phyloP scores from a whole-genome alignment of 306 rosid genomes.

The Prunus persica region DNA sequence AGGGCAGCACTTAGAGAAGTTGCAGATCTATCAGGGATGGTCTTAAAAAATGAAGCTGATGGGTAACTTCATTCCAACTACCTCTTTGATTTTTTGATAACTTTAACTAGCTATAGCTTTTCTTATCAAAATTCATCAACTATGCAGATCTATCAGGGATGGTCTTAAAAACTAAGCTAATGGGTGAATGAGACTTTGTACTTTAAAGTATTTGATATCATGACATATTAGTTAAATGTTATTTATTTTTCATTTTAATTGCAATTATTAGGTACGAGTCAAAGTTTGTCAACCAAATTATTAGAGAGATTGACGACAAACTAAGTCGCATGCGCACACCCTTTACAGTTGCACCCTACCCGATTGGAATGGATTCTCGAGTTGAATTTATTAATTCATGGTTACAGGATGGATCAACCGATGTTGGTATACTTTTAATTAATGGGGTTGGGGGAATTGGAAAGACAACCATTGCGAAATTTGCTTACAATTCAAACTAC shows the following conservation, averaged over 20 bases:
- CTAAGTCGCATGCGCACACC: background rate
- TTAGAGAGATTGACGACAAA: background rate
- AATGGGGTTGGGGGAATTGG: background rate
- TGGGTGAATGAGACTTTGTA: no score
- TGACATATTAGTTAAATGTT: background rate
- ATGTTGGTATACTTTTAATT: background rate
- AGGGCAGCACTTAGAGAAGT: background rate
- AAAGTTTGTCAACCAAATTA: background rate
- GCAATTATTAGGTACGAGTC: background rate
- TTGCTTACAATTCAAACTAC: background rate
- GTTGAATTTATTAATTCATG: background rate
- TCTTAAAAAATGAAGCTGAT: background rate
- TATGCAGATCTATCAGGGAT: no score
- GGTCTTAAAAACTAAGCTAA: no score
- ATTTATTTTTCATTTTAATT: background rate
- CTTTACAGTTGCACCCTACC: background rate
- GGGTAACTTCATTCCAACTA: background rate
- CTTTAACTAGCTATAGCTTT: no score
- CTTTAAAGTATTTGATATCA: no score
- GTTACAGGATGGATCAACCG: background rate
- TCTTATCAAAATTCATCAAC: no score
- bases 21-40: background rate
- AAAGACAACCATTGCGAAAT: background rate
- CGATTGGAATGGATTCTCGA: background rate
- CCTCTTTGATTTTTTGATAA: no score